phyloP scores from a whole-genome alignment of 208 protist genomes.

The Angomonas deanei region DNA sequence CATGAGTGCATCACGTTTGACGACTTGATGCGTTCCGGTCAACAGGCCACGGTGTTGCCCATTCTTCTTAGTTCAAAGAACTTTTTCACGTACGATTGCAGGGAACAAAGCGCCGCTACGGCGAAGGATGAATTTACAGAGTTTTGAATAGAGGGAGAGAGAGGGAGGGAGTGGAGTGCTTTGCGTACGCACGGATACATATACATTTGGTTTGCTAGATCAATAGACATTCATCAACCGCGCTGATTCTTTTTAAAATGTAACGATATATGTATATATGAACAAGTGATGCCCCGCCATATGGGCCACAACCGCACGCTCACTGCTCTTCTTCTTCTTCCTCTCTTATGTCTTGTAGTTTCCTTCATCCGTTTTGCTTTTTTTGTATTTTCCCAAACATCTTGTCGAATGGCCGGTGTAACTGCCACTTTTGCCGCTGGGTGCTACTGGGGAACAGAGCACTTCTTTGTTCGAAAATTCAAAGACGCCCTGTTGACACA shows the following conservation, averaged over 20 bases:
- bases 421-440: conserved; percentile 85
- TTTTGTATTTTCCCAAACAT: conserved; percentile 8
- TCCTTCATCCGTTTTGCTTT: conserved; percentile 10
- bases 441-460: conserved; percentile 93
- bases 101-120: conserved; percentile 77
- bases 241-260: neutral
- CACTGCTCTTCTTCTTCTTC: neutral
- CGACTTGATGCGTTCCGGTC: conserved; percentile 70
- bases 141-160: neutral
- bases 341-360: neutral
- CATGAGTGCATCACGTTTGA: conserved; percentile 77
- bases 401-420: conserved; percentile 4
- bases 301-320: no score
- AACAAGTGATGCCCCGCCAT: neutral
- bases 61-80: conserved; percentile 82
- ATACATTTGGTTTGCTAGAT: no score
- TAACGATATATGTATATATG: neutral
- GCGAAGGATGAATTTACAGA: conserved; percentile 71
- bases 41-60: conserved; percentile 78
- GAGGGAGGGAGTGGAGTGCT: no score
- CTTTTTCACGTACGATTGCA: conserved; percentile 88
- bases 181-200: no score
- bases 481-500: conserved; percentile 65
- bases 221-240: neutral
- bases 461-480: conserved; percentile 85